A percentile compares a stretch with the other conserved stretches of the same genome.
These are phyloP conservation scores for Gynandropsis gynandra DNA, from an alignment of 345 rosid genomes.

Conservation along the genomic window DNA sequence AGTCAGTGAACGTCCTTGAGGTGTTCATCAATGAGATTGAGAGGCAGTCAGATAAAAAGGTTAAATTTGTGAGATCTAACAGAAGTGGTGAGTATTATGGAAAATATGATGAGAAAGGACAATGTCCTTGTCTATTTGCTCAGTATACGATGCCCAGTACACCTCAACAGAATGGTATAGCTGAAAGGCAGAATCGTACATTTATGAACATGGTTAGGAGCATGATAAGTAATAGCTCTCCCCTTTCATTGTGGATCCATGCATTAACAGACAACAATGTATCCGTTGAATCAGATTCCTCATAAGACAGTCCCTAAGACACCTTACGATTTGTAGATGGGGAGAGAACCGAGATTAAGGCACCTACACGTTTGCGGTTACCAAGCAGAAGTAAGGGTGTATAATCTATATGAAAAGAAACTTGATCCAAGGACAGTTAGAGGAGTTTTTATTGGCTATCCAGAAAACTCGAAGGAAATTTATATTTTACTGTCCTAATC, in stretches of 20 bases:
- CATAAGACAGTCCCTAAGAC: neutral
- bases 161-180: too few relatives aligned
- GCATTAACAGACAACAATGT: neutral
- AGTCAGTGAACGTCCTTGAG: neutral
- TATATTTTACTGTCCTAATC: too few relatives aligned
- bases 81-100: too few relatives aligned
- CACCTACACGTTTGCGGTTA: neutral
- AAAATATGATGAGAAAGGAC: neutral
- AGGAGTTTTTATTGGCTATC: too few relatives aligned
- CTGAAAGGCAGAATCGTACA: too few relatives aligned
- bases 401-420: too few relatives aligned
- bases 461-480: too few relatives aligned
- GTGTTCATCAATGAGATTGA: conserved; percentile 1
- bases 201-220: too few relatives aligned
- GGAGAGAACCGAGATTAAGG: neutral
- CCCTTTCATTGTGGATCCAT: neutral
- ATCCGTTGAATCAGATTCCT: neutral
- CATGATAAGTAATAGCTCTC: too few relatives aligned
- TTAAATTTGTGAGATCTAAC: too few relatives aligned
- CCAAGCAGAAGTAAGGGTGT: too few relatives aligned
- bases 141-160: neutral
- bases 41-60: neutral
- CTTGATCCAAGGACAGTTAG: too few relatives aligned
- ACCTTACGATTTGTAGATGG: neutral
- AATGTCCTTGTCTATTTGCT: neutral